phyloP scores from a whole-genome alignment of 495 filamentous ascomycete species.

The Schizothecium vesticola region DNA sequence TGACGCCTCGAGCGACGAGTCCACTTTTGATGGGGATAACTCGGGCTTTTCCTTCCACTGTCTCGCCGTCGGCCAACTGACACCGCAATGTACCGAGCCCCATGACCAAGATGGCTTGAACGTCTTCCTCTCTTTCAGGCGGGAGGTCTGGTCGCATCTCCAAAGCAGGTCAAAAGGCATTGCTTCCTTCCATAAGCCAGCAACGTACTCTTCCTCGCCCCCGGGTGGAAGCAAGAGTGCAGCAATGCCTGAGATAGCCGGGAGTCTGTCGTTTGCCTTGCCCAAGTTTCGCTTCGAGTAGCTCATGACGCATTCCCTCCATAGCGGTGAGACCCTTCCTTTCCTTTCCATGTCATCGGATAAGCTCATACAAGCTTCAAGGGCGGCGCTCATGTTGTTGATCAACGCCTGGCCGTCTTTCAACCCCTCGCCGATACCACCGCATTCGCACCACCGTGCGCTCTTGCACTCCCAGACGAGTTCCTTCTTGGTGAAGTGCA shows the following conservation, averaged over 20 bases:
- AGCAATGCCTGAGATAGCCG: slow-evolving; percentile 1
- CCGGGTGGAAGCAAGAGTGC: not conserved
- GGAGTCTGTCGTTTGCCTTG: not conserved
- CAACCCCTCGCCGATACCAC: not conserved
- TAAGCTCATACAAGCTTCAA: not conserved
- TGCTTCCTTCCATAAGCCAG: not conserved
- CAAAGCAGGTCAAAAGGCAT: slow-evolving; percentile 3
- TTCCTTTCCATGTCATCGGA: not conserved
- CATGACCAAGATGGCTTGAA: slow-evolving; percentile 2
- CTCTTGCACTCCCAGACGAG: slow-evolving; percentile 11
- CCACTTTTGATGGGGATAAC: not conserved
- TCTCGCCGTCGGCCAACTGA: slow-evolving; percentile 1
- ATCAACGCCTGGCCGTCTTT: not conserved
- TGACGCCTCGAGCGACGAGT: not conserved
- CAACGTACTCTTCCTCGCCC: not conserved
- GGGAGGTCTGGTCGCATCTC: not conserved
- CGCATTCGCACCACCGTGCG: not conserved
- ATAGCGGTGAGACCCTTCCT: not conserved
- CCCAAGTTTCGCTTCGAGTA: slow-evolving; percentile 4
- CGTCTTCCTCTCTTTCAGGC: not conserved
- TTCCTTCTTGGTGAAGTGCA: slow-evolving; percentile 3
- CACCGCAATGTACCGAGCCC: not conserved
- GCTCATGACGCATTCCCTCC: slow-evolving; percentile 4
- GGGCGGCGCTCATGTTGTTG: slow-evolving; percentile 1
- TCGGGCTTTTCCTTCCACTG: not conserved